A percentile compares a stretch with the other conserved stretches of the same genome.
Evolutionary conservation across 2,329 filamentous ascomycete species (phyloP).

Genomic region (Fusarium camptoceras): DNA sequence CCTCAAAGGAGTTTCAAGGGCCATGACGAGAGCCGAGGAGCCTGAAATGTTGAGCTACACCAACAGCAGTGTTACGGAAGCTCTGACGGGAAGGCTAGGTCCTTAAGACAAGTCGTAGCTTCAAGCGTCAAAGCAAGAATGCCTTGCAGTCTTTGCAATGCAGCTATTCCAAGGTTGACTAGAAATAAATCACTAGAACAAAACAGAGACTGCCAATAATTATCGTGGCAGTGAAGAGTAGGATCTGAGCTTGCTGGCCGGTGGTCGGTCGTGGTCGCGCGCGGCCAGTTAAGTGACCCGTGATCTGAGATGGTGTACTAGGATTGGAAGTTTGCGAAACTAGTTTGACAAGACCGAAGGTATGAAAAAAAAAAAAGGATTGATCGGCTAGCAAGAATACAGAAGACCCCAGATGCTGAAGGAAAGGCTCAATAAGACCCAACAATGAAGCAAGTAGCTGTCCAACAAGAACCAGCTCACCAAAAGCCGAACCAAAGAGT

Average conservation of each 20-base stretch:
- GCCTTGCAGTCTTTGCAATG: constrained; percentile 39
- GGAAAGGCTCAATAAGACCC: constrained; percentile 21
- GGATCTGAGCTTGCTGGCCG: constrained; percentile 19
- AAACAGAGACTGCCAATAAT: constrained; percentile 11
- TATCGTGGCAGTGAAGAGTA: constrained; percentile 14
- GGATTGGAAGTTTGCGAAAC: constrained; percentile 25
- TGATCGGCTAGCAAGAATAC: constrained; percentile 1
- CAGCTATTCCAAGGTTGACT: constrained; percentile 28
- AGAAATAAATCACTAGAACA: background rate
- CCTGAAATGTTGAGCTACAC: constrained; percentile 24
- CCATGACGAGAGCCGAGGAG: constrained; percentile 46
- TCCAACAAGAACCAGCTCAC: constrained; percentile 36
- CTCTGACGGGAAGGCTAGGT: constrained; percentile 11
- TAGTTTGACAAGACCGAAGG: constrained; percentile 21
- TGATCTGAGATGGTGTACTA: constrained; percentile 18
- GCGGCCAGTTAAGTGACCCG: constrained; percentile 38
- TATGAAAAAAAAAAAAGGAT: constrained; percentile 9
- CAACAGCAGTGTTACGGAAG: constrained; percentile 23
- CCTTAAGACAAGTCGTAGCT: constrained; percentile 23
- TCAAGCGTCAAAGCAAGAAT: constrained; percentile 39
- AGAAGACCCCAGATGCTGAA: constrained; percentile 12
- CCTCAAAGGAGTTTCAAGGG: constrained; percentile 66
- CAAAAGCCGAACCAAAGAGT: constrained; percentile 33
- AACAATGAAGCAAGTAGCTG: constrained; percentile 28
- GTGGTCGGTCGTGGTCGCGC: constrained; percentile 31